Evolutionary conservation across 139 green algal species (phyloP).

Genomic region (Chlorokybus atmophyticus): DNA sequence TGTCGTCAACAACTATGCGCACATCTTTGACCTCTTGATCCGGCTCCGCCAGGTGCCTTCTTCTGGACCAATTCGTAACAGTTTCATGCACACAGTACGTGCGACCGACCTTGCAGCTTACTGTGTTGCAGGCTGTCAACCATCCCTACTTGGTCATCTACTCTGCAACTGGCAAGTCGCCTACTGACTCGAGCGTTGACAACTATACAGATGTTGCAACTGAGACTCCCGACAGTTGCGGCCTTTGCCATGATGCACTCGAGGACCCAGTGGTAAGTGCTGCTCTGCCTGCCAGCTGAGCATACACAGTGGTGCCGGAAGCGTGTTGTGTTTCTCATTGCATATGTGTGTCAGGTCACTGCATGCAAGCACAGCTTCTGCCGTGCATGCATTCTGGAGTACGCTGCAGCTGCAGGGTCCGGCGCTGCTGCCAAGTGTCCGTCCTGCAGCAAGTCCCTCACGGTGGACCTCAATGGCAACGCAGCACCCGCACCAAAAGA

Average conservation of each 20-base stretch:
- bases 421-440: conserved; percentile 37
- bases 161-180: background rate
- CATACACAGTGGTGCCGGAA: too few relatives aligned
- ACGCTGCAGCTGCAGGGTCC: conserved; percentile 4
- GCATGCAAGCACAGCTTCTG: conserved; percentile 68
- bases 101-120: too few relatives aligned
- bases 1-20: conserved; percentile 46
- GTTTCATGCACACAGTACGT: too few relatives aligned
- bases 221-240: conserved; percentile 43
- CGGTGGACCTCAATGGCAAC: conserved; percentile 49
- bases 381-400: conserved; percentile 57
- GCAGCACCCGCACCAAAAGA: background rate
- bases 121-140: conserved; percentile 12
- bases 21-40: conserved; percentile 92
- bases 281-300: too few relatives aligned
- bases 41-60: conserved; percentile 43
- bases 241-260: conserved; percentile 56
- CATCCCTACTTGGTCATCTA: conserved; percentile 3
- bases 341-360: conserved; percentile 9
- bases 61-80: too few relatives aligned
- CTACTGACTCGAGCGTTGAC: too few relatives aligned
- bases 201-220: too few relatives aligned
- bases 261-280: conserved; percentile 34
- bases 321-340: too few relatives aligned
- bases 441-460: conserved; percentile 50